phyloP scores from a whole-genome alignment of 2,329 filamentous ascomycete genomes.

The Trichoderma koningii region DNA sequence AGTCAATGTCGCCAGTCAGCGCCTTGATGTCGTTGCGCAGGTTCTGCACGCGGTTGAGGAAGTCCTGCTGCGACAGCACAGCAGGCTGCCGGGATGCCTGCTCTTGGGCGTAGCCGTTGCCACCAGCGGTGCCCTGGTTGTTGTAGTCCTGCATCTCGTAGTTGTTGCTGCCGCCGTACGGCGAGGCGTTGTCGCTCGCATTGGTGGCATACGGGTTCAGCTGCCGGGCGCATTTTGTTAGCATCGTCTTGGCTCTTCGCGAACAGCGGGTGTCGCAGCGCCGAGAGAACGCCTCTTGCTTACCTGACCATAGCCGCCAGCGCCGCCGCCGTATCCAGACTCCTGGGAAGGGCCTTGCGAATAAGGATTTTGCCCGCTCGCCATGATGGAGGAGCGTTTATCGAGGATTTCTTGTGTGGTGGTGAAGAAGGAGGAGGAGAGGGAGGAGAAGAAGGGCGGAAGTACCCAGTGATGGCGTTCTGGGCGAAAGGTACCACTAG shows the following conservation, averaged over 20 bases:
- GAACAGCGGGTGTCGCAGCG: background rate
- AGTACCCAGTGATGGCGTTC: constrained; percentile 6
- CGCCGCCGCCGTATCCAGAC: constrained; percentile 26
- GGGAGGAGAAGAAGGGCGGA: too few species aligned
- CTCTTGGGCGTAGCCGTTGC: constrained; percentile 23
- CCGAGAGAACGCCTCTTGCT: constrained; percentile 11
- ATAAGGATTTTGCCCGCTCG: constrained; percentile 34
- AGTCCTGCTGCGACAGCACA: constrained; percentile 63
- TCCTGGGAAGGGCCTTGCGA: constrained; percentile 32
- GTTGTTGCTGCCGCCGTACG: constrained; percentile 48
- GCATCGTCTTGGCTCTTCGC: background rate
- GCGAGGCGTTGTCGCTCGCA: constrained; percentile 57
- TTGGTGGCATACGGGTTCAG: constrained; percentile 35
- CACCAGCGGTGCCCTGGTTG: constrained; percentile 29
- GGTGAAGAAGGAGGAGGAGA: background rate
- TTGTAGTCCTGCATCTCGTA: constrained; percentile 60
- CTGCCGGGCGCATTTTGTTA: constrained; percentile 21
- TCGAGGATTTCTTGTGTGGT: background rate
- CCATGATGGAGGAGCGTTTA: constrained; percentile 30
- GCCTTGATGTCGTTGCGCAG: constrained; percentile 68
- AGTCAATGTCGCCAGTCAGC: constrained; percentile 66
- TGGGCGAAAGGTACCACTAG: background rate
- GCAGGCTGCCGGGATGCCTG: constrained; percentile 36
- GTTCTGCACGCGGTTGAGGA: constrained; percentile 66
- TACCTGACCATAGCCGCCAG: constrained; percentile 31